A percentile compares a stretch with the other conserved stretches of the same genome.
Conservation (phyloP, 345 rosid species). For the Eucalyptus rudis region DNA sequence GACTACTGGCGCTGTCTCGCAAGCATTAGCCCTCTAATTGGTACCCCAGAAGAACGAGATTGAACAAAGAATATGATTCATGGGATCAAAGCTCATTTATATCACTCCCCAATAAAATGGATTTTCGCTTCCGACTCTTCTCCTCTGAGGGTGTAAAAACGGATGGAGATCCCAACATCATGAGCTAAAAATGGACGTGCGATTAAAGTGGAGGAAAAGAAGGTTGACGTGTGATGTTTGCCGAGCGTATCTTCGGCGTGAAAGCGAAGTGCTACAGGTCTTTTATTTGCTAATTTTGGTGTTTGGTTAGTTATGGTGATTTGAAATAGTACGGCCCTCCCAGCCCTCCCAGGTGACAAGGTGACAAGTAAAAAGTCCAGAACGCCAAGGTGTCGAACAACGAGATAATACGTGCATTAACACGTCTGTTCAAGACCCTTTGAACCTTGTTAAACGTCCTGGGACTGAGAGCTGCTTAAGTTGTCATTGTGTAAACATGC, state of each 20-base stretch:
- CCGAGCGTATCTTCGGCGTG: not conserved
- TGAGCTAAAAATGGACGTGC: slow-evolving; percentile 24
- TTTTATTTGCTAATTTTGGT: not conserved
- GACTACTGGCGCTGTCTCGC: not conserved
- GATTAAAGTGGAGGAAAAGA: slow-evolving; percentile 19
- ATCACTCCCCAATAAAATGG: slow-evolving; percentile 5
- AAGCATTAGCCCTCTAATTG: not conserved
- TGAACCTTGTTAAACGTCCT: not conserved
- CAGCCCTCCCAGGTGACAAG: not conserved
- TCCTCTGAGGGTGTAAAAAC: not conserved
- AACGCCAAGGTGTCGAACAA: not conserved
- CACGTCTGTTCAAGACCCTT: not conserved
- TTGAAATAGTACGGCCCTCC: not conserved
- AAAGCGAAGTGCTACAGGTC: not conserved
- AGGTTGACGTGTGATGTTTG: slow-evolving; percentile 12
- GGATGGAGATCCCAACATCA: slow-evolving; percentile 22
- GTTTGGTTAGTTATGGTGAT: not conserved
- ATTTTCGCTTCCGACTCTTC: not conserved
- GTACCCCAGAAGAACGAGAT: not conserved
- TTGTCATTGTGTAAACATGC: not conserved
- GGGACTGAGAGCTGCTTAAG: not conserved
- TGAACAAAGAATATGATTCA: slow-evolving; percentile 18
- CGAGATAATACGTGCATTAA: not conserved
- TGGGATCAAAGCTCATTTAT: slow-evolving; percentile 19
- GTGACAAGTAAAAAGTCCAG: not conserved